These are phyloP conservation scores for Verticillium nonalfalfae DNA, from an alignment of 2,329 filamentous ascomycete genomes.

Conservation along the genomic window DNA sequence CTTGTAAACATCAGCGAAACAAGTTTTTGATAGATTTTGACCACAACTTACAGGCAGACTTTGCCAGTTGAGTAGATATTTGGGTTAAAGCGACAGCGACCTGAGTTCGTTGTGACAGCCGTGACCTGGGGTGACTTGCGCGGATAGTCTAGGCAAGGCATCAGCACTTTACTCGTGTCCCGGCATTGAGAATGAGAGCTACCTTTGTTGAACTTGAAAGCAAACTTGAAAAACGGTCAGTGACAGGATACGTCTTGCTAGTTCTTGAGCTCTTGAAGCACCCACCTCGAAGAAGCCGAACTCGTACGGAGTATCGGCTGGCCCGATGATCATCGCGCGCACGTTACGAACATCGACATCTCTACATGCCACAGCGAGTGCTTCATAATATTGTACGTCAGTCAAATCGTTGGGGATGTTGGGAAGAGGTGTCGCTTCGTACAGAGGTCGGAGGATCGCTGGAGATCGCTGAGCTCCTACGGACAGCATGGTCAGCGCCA, in stretches of 20 bases:
- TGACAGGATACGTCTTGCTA: constrained; percentile 14
- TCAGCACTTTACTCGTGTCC: constrained; percentile 4
- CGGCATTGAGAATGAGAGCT: constrained; percentile 1
- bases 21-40: no score
- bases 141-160: constrained; percentile 66
- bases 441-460: constrained; percentile 81
- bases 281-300: constrained; percentile 93
- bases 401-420: background rate
- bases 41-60: constrained; percentile 72
- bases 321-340: constrained; percentile 82
- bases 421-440: constrained; percentile 24
- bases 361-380: constrained; percentile 78
- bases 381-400: constrained; percentile 32
- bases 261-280: constrained; percentile 1
- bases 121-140: constrained; percentile 55
- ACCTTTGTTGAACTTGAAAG: constrained; percentile 72
- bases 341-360: constrained; percentile 87
- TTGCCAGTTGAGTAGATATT: constrained; percentile 92
- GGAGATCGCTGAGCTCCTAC: constrained; percentile 82
- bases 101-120: constrained; percentile 81
- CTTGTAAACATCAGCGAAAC: constrained; percentile 29
- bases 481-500: background rate
- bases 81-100: constrained; percentile 85
- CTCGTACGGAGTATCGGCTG: constrained; percentile 91
- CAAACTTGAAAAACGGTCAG: constrained; percentile 51